Base-by-base conservation (phyloP, 257 asterid genomes). In the Capsicum baccatum region DNA sequence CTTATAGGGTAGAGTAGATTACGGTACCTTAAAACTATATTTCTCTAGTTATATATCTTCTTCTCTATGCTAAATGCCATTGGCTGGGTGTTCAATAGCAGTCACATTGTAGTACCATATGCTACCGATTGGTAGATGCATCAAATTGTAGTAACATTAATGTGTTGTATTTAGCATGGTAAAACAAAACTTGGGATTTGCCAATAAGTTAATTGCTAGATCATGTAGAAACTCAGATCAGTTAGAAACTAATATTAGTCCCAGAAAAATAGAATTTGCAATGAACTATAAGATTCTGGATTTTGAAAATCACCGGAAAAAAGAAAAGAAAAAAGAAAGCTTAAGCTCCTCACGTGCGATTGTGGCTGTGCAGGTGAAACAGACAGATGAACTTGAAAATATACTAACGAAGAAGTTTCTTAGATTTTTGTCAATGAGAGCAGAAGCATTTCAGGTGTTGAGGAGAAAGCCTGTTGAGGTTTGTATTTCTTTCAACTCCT, bases 401-500 rank as follows among this genome's bases (percentile, higher is more conserved):
- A 95, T 97, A 85, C 88, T 97, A 82, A 92, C 99, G 17, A 97
- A 97, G 86, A 97, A 97, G 90, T 97, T 97, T 55, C 98, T 97
- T 73, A 91, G 99, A 80, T 97, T 97, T 91, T 92, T 94, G 86
- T 97, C 98, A 39, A 97, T 97, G 98, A 92, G 99, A 88, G 98
- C 99, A 3, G 98, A 97, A 92, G 99, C 98, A 39, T 97, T 97
- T 90, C 98, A 95, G 90, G 99, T 97, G 58, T 88, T 97, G 83
- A 93, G 98, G 94, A 94, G 99, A 91, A 97, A 95, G 91, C 98
- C 98, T 0, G 98, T 97, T 63, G 98, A 92, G 95, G 98, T 93
- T 84, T 82, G 80, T 82, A 67, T 63, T 66, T 74, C 87, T 79
- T 78, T 37, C 56, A 50, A 50, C 62, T 21, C 44, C 81, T 74